These are phyloP conservation scores for Ogataea chonburiensis DNA, from an alignment of 805 yeast genomes.

Conservation along the genomic window DNA sequence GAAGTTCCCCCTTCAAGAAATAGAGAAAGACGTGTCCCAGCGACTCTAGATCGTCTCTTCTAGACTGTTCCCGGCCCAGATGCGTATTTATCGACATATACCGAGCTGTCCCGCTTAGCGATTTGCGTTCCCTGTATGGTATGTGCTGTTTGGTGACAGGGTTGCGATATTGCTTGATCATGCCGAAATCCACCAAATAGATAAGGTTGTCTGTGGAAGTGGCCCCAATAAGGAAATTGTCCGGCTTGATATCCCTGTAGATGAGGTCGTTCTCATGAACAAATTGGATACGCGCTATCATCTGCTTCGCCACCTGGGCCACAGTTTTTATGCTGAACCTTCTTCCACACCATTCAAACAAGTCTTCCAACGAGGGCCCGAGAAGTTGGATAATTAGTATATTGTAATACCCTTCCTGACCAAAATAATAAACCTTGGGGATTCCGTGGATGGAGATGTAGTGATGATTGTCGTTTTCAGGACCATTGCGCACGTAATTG, in stretches of 20 bases:
- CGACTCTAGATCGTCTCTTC: constrained; percentile 81
- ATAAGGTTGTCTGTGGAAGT: constrained; percentile 53
- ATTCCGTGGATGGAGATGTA: constrained; percentile 50
- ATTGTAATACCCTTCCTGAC: constrained; percentile 82
- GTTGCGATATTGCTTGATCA: constrained; percentile 84
- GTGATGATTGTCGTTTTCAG: constrained; percentile 24
- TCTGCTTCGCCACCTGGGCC: constrained; percentile 71
- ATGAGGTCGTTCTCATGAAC: constrained; percentile 77
- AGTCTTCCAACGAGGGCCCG: constrained; percentile 82
- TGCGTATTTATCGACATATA: constrained; percentile 90
- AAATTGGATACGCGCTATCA: constrained; percentile 69
- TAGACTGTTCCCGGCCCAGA: constrained; percentile 77
- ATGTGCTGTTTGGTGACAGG: constrained; percentile 78
- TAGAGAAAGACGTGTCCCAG: constrained; percentile 81
- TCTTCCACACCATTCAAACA: constrained; percentile 87
- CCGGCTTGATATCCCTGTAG: constrained; percentile 82
- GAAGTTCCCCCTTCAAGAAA: constrained; percentile 73
- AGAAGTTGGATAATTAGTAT: constrained; percentile 72
- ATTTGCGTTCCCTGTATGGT: constrained; percentile 77
- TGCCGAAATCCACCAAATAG: constrained; percentile 78
- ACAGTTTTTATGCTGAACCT: constrained; percentile 70
- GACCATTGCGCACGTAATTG: constrained; percentile 28
- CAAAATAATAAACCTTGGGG: constrained; percentile 82
- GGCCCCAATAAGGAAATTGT: constrained; percentile 74
- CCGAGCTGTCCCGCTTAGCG: constrained; percentile 81